Evolutionary conservation across 2,329 filamentous ascomycete species (phyloP).

Genomic region (Ophiosphaerella herpotricha): DNA sequence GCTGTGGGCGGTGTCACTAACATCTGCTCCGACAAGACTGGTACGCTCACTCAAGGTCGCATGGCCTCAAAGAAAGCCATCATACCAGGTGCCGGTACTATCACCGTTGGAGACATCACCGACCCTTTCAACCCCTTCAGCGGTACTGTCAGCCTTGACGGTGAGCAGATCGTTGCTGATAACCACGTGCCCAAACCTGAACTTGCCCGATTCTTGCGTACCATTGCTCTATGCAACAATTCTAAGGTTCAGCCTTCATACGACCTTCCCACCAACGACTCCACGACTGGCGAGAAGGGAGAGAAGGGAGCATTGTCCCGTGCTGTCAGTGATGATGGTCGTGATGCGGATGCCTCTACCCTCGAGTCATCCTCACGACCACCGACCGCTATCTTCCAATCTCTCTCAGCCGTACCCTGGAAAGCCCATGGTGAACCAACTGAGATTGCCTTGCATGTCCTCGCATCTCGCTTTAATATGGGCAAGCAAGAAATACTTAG

Average conservation of each 20-base stretch:
- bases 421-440: conserved; percentile 45
- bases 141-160: conserved; percentile 39
- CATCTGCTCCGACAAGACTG: conserved; percentile 49
- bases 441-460: conserved; percentile 46
- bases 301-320: conserved; percentile 50
- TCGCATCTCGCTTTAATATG: conserved; percentile 47
- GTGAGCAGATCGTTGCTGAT: conserved; percentile 28
- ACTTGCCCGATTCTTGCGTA: conserved; percentile 39
- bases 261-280: conserved; percentile 29
- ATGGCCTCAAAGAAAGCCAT: conserved; percentile 48
- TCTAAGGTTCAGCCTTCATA: conserved; percentile 38
- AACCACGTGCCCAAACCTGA: conserved; percentile 25
- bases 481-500: conserved; percentile 37
- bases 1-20: conserved; percentile 49
- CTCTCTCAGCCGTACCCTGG: conserved; percentile 29
- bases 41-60: conserved; percentile 47
- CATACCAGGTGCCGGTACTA: conserved; percentile 40
- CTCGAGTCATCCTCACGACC: conserved; percentile 37
- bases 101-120: conserved; percentile 40
- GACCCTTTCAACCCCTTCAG: conserved; percentile 44
- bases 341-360: conserved; percentile 39
- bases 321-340: conserved; percentile 31
- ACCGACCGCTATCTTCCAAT: conserved; percentile 30
- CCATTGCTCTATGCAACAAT: conserved; percentile 48
- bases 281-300: conserved; percentile 37